phyloP scores from a whole-genome alignment of 116 monocot species.

The Cymodocea nodosa region DNA sequence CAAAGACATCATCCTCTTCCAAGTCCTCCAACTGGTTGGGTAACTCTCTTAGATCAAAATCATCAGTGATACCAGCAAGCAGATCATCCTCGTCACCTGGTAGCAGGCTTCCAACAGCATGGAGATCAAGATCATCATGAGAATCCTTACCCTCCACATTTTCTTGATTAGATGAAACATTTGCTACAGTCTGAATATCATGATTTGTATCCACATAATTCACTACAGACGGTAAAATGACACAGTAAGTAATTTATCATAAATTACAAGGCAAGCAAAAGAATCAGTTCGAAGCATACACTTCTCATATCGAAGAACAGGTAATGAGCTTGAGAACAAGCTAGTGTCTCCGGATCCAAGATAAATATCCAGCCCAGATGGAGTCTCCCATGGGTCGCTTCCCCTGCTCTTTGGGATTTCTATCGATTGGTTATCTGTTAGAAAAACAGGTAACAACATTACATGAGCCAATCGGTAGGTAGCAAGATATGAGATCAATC shows the following conservation, averaged over 20 bases:
- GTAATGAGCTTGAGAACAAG: slow-evolving; percentile 82
- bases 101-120: slow-evolving; percentile 37
- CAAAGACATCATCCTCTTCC: slow-evolving; percentile 94
- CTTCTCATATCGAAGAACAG: slow-evolving; percentile 59
- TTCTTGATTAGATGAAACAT: slow-evolving; percentile 21
- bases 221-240: slow-evolving; percentile 15
- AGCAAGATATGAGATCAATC: neutral
- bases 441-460: neutral
- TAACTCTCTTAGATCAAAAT: slow-evolving; percentile 52
- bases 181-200: slow-evolving; percentile 24
- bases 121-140: slow-evolving; percentile 37
- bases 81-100: slow-evolving; percentile 93
- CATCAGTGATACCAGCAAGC: slow-evolving; percentile 65
- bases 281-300: slow-evolving; percentile 13
- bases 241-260: neutral
- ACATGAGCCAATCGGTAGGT: neutral
- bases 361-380: slow-evolving; percentile 14
- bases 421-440: neutral
- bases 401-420: slow-evolving; percentile 10
- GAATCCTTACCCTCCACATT: slow-evolving; percentile 20
- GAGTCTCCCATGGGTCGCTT: slow-evolving; percentile 26
- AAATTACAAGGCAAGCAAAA: neutral
- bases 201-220: slow-evolving; percentile 21
- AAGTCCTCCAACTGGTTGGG: slow-evolving; percentile 50
- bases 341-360: slow-evolving; percentile 39